These are phyloP conservation scores for Trypanosoma conorhini DNA, from an alignment of 208 protist genomes.

Conservation along the genomic window DNA sequence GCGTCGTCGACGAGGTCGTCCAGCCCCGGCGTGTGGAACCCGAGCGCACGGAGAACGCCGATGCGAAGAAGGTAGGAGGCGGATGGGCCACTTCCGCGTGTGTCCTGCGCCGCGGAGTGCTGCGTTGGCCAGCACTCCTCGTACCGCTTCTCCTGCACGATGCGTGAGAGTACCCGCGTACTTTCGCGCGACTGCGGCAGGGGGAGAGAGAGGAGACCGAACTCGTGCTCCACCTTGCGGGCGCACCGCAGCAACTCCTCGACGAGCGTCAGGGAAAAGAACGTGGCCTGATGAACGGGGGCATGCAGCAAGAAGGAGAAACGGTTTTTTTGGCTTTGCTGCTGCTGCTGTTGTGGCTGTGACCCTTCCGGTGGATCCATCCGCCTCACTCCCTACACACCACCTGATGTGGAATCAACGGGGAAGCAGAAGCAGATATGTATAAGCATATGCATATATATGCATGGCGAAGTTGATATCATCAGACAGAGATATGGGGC, in stretches of 20 bases:
- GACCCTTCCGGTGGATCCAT: background rate
- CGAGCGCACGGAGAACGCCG: constrained; percentile 44
- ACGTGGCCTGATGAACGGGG: constrained; percentile 50
- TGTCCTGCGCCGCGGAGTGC: background rate
- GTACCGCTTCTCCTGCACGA: constrained; percentile 31
- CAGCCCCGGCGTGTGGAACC: constrained; percentile 24
- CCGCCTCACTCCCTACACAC: background rate
- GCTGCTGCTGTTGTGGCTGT: background rate
- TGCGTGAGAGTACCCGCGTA: constrained; percentile 26
- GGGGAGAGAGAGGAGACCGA: background rate
- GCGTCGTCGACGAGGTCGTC: constrained; percentile 1
- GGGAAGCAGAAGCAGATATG: background rate
- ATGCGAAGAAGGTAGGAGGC: constrained; percentile 32
- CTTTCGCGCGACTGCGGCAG: constrained; percentile 12
- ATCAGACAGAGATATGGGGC: background rate
- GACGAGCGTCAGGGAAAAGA: constrained; percentile 70
- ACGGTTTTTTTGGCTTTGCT: background rate
- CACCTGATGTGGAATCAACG: background rate
- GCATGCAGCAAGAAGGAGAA: constrained; percentile 36
- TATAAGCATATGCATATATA: too few species aligned
- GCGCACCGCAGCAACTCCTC: constrained; percentile 47
- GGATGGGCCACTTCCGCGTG: background rate
- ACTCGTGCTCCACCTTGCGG: constrained; percentile 13
- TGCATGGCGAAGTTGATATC: background rate
- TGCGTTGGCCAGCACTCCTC: constrained; percentile 33